A percentile compares a stretch with the other conserved stretches of the same genome.
Conservation (phyloP, 2,329 filamentous ascomycete species). For the Phyllachora maydis region DNA sequence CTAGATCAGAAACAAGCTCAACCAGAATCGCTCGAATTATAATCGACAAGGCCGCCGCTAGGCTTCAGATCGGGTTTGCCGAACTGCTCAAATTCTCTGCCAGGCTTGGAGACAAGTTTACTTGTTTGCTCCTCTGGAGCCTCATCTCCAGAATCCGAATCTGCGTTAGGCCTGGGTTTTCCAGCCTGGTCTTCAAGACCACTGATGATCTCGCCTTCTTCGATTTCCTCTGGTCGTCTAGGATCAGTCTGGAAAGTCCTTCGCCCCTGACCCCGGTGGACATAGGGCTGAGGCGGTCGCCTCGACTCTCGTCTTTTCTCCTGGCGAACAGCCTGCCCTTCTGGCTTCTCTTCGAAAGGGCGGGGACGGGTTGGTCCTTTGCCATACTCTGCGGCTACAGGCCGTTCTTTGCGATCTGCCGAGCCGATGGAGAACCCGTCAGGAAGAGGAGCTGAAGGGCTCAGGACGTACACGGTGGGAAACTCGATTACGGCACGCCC, state of each 20-base stretch:
- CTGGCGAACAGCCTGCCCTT: neutral
- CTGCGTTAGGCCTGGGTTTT: too few species aligned
- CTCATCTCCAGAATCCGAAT: too few species aligned
- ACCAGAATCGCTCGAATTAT: too few species aligned
- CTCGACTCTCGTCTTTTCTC: neutral
- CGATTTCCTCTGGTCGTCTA: slow-evolving; percentile 1
- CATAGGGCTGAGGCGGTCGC: neutral
- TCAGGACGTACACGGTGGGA: slow-evolving; percentile 45
- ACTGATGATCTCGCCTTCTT: slow-evolving; percentile 8
- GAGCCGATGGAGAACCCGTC: slow-evolving; percentile 6
- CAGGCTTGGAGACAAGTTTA: too few species aligned
- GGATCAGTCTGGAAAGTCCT: neutral
- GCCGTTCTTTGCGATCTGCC: slow-evolving; percentile 7
- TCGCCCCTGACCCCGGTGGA: neutral
- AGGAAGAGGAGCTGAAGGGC: slow-evolving; percentile 7
- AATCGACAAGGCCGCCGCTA: too few species aligned
- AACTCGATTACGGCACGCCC: slow-evolving; percentile 45
- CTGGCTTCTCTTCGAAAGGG: neutral
- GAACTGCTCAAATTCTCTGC: too few species aligned
- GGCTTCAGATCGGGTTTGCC: too few species aligned
- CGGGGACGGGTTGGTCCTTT: slow-evolving; percentile 1
- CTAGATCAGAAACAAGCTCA: too few species aligned
- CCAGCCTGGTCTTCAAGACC: slow-evolving; percentile 6
- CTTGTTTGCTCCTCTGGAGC: too few species aligned
- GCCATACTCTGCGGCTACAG: slow-evolving; percentile 2